phyloP scores from a whole-genome alignment of 2,329 filamentous ascomycete genomes.

The Phaeosphaeriaceae sp. region DNA sequence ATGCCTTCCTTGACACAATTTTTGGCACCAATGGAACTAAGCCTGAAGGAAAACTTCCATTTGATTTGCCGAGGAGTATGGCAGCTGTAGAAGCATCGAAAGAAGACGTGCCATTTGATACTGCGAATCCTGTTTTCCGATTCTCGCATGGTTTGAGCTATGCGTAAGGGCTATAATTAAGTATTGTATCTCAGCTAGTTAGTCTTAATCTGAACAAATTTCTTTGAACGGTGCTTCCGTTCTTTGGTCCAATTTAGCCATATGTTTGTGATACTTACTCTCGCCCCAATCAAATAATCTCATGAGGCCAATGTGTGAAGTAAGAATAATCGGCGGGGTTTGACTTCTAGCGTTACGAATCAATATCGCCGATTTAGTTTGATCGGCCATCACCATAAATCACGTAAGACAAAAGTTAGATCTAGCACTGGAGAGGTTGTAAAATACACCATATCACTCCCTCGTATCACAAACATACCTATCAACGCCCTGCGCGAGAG shows the following conservation, averaged over 20 bases:
- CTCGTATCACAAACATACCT: slow-evolving; percentile 63
- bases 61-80: slow-evolving; percentile 56
- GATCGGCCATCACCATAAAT: no score
- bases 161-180: slow-evolving; percentile 7
- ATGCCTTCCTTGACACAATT: slow-evolving; percentile 55
- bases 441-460: no score
- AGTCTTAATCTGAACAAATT: background rate
- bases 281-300: no score
- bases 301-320: no score
- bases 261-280: no score
- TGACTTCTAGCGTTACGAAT: no score
- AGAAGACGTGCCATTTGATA: slow-evolving; percentile 50
- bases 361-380: no score
- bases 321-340: no score
- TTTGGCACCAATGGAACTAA: slow-evolving; percentile 45
- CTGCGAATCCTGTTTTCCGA: slow-evolving; percentile 42
- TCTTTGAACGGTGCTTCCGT: background rate
- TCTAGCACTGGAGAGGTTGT: no score
- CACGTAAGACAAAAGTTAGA: no score
- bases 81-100: slow-evolving; percentile 49
- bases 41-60: slow-evolving; percentile 54
- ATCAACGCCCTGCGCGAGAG: slow-evolving; percentile 58
- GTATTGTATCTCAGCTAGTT: background rate
- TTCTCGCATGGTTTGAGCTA: slow-evolving; percentile 47
- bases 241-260: no score